A percentile compares a stretch with the other conserved stretches of the same genome.
Evolutionary conservation across 2,329 filamentous ascomycete species (phyloP).

Genomic region (Byssochlamys sp.): DNA sequence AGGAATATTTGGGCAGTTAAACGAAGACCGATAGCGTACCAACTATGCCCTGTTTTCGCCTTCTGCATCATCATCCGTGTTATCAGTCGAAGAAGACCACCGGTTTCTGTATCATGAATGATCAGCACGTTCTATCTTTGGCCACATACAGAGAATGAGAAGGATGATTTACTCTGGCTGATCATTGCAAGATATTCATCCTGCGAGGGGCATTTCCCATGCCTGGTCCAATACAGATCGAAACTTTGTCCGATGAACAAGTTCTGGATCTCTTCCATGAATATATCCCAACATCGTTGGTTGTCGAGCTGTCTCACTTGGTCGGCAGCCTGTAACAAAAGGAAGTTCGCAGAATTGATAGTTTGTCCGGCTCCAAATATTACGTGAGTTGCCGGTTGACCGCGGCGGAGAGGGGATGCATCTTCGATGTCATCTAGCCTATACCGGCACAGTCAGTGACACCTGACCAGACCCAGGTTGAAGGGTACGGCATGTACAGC

Average conservation of each 20-base stretch:
- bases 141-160: too few species aligned
- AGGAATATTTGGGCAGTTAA: too few species aligned
- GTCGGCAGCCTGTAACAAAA: too few species aligned
- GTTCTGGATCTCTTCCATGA: neutral
- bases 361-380: slow-evolving; percentile 29
- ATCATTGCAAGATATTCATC: slow-evolving; percentile 1
- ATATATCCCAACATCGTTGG: neutral
- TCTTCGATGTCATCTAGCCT: slow-evolving; percentile 35
- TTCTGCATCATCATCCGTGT: too few species aligned
- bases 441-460: neutral
- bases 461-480: neutral
- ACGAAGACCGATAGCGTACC: too few species aligned
- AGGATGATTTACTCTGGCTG: neutral
- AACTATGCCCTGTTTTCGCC: too few species aligned
- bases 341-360: slow-evolving; percentile 18
- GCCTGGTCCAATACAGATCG: neutral
- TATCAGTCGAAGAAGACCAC: too few species aligned
- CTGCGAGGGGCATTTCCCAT: neutral
- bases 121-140: too few species aligned
- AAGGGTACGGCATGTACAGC: slow-evolving; percentile 16
- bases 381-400: slow-evolving; percentile 25
- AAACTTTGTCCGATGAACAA: neutral
- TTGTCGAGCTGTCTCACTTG: too few species aligned
- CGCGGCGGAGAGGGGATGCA: slow-evolving; percentile 23
- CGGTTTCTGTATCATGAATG: neutral